Base-by-base conservation (phyloP, 495 filamentous ascomycete species). In the Letharia columbiana region DNA sequence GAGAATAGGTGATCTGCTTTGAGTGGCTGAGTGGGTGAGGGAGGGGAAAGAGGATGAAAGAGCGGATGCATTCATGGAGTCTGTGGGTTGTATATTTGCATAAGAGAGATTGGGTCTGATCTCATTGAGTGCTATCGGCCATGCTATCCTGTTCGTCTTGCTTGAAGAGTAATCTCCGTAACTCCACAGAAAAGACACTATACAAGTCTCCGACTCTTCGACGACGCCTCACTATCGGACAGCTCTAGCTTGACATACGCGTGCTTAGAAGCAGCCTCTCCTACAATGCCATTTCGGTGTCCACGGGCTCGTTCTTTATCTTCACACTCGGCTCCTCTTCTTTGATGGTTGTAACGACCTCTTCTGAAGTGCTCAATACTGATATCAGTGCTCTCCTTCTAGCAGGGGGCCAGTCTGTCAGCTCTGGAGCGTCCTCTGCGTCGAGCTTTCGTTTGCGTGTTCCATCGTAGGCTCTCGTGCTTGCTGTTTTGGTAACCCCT, bases 31-130 rank as follows among this genome's bases (percentile, higher is more conserved):
- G 4, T 37, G 31, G 35, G 6, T 50, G 28, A 18, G n/a, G 13
- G 20, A 8, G 18, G 31, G 5, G 18, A 33, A 57, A 18, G 37
- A 13, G 31, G 28, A n/a, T 47, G 9, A 23, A 35, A 4, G 10
- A 17, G 13, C 28, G 28, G 52, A 15, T 58, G 40, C 63, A 58
- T 64, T 6, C 28, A 57, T 23, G 62, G 63, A 17, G 50, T 64
- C 40, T 20, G 3, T 11, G 10, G 15, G 28, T 37, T 20, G 28
- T 4, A 31, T 10, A 45, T 41, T 10, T 52, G n/a, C 47, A 20
- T 23, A 18, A 37, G 44, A n/a, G 18, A 50, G 31, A 31, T 50
- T 39, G 7, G 18, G 20, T 62, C 11, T 31, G 23, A 17, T 40
- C 23, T 40, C 11, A 4, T 28, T 18, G 47, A 9, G 17, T 50